Evolutionary conservation across 306 rosid genomes (phyloP), one percentile per base, ranked within the genome.

Genomic region (Abrus pulchellus): DNA sequence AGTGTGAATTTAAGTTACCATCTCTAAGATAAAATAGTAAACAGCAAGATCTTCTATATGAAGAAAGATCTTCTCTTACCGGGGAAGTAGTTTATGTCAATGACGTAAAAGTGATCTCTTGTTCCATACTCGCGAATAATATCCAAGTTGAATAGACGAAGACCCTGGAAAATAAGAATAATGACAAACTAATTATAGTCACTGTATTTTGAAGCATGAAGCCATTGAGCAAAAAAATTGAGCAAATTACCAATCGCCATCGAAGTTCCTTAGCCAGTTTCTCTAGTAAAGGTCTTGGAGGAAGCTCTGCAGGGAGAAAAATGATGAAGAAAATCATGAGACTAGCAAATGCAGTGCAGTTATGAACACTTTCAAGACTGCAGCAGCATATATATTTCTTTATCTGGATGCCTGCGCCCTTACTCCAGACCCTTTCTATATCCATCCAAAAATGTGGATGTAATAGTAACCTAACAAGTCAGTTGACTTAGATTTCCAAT

Each of bases 61-160:
- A 44, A 30, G 60, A 34, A 68, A 8, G 57, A 13, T 56, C 28
- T 67, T 38, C 48, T 79, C 91, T 82, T 80, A 76, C 98, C 98
- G 40, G 98, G 98, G 84, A 94, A 94, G 89, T 94, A 94, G 85
- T 94, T 94, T 43, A 94, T 94, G 89, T 94, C 98, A 38, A 94
- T 92, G 86, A 94, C 96, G 55, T 94, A 94, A 73, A 86, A 94
- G 61, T 32, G 91, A 82, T 94, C 91, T 84, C 86, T 76, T 54
- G 85, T 84, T 33, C 98, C 97, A 48, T 88, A 84, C 86, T 92
- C 92, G 38, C 98, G 94, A 64, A 94, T 94, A 14, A 94, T 88
- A 57, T 94, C 98, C 90, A 94, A 62, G 87, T 94, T 94, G 90
- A 94, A 94, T 43, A 94, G 83, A 11, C 97, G 90, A 41, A 94